Percentiles rank a stretch among this genome's conserved stretches.
phyloP scores from a whole-genome alignment of 768 basidiomycete genomes.

The Cyclocybe cylindracea region DNA sequence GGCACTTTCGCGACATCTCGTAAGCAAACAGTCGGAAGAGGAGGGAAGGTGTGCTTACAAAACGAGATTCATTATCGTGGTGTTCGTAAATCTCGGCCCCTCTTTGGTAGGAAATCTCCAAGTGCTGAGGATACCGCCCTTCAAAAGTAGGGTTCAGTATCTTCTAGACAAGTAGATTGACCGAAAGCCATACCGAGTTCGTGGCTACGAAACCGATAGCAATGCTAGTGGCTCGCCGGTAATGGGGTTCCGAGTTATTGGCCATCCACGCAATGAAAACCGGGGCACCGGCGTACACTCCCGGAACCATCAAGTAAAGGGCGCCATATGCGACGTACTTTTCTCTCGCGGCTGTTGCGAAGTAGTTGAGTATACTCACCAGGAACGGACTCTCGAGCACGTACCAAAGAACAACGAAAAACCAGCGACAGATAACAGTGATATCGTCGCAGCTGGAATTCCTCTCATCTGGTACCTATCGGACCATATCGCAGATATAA shows the following conservation, averaged over 20 bases:
- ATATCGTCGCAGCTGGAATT: slow-evolving; percentile 23
- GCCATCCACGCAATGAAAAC: slow-evolving; percentile 35
- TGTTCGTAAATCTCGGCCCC: slow-evolving; percentile 35
- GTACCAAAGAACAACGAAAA: slow-evolving; percentile 31
- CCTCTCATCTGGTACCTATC: slow-evolving; percentile 27
- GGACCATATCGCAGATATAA: slow-evolving; percentile 24
- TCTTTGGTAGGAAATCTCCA: slow-evolving; percentile 41
- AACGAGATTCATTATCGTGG: slow-evolving; percentile 35
- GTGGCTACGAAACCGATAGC: slow-evolving; percentile 35
- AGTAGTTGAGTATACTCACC: not conserved
- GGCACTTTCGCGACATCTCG: slow-evolving; percentile 16
- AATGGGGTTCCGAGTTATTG: slow-evolving; percentile 39
- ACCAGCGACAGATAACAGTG: slow-evolving; percentile 26
- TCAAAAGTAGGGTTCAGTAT: slow-evolving; percentile 1
- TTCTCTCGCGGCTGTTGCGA: slow-evolving; percentile 17
- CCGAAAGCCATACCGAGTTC: slow-evolving; percentile 26
- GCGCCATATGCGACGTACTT: slow-evolving; percentile 32
- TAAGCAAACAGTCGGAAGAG: not conserved
- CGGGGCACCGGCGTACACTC: slow-evolving; percentile 31
- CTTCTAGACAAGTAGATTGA: slow-evolving; percentile 10
- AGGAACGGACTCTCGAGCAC: not conserved
- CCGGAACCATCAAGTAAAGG: slow-evolving; percentile 34
- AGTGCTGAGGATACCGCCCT: slow-evolving; percentile 42
- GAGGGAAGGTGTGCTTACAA: slow-evolving; percentile 25
- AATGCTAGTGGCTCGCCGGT: slow-evolving; percentile 35